Conservation (phyloP, 2,329 filamentous ascomycete genomes). For the Fusarium chuoi region DNA sequence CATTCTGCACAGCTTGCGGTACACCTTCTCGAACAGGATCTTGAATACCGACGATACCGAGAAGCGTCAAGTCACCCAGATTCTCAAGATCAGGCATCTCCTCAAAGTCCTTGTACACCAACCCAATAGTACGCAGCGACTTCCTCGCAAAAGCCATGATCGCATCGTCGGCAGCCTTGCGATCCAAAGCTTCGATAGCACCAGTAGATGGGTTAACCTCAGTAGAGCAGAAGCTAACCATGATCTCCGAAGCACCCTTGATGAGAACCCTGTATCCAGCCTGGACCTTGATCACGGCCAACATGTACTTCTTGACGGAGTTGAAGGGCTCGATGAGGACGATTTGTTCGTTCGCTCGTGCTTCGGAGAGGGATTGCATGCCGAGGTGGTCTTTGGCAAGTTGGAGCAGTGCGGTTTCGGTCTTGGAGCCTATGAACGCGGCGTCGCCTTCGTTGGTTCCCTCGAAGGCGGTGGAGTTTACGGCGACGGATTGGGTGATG, state of each 20-base stretch:
- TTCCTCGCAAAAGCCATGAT: constrained; percentile 82
- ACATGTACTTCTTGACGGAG: constrained; percentile 79
- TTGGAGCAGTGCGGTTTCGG: constrained; percentile 76
- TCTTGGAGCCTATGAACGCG: constrained; percentile 81
- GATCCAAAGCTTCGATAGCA: constrained; percentile 57
- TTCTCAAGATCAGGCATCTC: constrained; percentile 65
- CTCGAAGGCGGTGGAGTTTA: constrained; percentile 81
- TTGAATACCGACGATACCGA: constrained; percentile 78
- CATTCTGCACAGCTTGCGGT: constrained; percentile 74
- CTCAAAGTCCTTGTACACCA: constrained; percentile 84
- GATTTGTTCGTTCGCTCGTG: constrained; percentile 68
- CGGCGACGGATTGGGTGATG: constrained; percentile 57
- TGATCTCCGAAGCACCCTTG: constrained; percentile 73
- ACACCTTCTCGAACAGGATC: constrained; percentile 82
- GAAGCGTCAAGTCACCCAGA: constrained; percentile 68
- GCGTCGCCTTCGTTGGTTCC: constrained; percentile 72
- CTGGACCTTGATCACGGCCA: constrained; percentile 64
- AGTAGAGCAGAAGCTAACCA: constrained; percentile 64
- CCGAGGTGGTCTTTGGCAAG: constrained; percentile 74
- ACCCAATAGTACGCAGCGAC: constrained; percentile 85
- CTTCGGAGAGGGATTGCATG: constrained; percentile 72
- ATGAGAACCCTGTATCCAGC: constrained; percentile 67
- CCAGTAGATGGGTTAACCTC: constrained; percentile 58
- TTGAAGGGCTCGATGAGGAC: constrained; percentile 80
- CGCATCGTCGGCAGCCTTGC: constrained; percentile 65